Conservation (phyloP, 2,329 filamentous ascomycete genomes). For the Aspergillus terreus region DNA sequence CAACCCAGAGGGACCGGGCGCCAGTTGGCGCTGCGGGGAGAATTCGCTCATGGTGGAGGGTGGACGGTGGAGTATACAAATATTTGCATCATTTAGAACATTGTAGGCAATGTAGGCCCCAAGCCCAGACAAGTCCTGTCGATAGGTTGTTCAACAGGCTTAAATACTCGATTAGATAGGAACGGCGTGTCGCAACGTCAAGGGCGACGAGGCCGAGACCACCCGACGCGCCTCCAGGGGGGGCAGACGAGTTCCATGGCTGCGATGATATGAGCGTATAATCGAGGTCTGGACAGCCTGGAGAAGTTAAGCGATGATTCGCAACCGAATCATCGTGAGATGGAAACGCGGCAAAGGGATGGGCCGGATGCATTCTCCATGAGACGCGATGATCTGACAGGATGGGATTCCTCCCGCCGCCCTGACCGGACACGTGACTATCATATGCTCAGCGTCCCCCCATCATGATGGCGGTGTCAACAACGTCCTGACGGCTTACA, state of each 20-base stretch:
- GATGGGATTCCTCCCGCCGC: background rate
- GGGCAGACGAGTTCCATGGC: too few relatives aligned
- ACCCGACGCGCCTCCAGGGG: too few relatives aligned
- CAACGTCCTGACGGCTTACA: background rate
- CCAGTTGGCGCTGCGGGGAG: constrained; percentile 19
- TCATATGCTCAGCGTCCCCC: too few relatives aligned
- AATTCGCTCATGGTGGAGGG: constrained; percentile 17
- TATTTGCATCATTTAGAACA: too few relatives aligned
- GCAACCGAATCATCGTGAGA: background rate
- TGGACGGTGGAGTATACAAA: background rate
- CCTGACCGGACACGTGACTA: background rate
- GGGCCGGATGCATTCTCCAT: background rate
- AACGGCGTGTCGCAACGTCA: too few relatives aligned
- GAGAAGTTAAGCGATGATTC: too few relatives aligned
- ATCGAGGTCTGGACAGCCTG: too few relatives aligned
- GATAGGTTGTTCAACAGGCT: background rate
- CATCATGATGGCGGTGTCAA: background rate
- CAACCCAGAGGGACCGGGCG: constrained; percentile 20
- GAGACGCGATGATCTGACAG: background rate
- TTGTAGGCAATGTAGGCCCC: background rate
- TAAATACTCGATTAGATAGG: too few relatives aligned
- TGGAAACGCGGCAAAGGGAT: background rate
- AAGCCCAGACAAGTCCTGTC: background rate
- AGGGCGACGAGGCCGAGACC: too few relatives aligned
- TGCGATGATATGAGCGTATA: too few relatives aligned